Conservation (phyloP, 140 eudicot species). For the Stevia rebaudiana region DNA sequence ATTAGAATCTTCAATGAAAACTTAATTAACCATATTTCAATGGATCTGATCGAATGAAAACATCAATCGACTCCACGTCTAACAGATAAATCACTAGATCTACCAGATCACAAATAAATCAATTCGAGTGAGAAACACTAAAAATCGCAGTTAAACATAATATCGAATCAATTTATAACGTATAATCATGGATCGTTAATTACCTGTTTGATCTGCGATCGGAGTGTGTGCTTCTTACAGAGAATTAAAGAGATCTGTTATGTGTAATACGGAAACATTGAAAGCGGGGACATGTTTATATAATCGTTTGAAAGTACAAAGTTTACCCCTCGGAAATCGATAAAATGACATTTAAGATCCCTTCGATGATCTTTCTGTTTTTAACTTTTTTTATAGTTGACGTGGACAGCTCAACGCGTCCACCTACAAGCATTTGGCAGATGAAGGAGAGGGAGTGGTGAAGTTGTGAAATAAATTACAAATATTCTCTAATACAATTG, state of each 20-base stretch:
- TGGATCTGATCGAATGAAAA: slow-evolving; percentile 10
- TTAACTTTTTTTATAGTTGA: neutral
- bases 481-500: neutral
- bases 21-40: slow-evolving; percentile 9
- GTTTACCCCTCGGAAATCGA: slow-evolving; percentile 20
- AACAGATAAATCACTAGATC: slow-evolving; percentile 3
- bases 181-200: slow-evolving; percentile 9
- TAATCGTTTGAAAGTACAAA: slow-evolving; percentile 30
- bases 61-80: neutral
- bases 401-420: slow-evolving; percentile 31
- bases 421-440: slow-evolving; percentile 22
- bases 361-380: neutral
- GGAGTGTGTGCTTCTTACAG: neutral
- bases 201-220: slow-evolving; percentile 28
- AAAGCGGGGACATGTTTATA: slow-evolving; percentile 40
- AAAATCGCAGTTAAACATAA: neutral
- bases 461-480: too few species aligned
- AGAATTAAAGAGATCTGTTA: slow-evolving; percentile 27
- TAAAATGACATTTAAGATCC: slow-evolving; percentile 11
- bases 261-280: slow-evolving; percentile 20
- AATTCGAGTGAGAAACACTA: neutral
- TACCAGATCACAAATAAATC: neutral
- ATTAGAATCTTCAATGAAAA: neutral
- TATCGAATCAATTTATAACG: neutral
- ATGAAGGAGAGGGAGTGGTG: neutral